Percentiles rank a stretch among this genome's conserved stretches.
Evolutionary conservation across 73 alveolate species (phyloP).

Genomic region (Paramecium tetraurelia): DNA sequence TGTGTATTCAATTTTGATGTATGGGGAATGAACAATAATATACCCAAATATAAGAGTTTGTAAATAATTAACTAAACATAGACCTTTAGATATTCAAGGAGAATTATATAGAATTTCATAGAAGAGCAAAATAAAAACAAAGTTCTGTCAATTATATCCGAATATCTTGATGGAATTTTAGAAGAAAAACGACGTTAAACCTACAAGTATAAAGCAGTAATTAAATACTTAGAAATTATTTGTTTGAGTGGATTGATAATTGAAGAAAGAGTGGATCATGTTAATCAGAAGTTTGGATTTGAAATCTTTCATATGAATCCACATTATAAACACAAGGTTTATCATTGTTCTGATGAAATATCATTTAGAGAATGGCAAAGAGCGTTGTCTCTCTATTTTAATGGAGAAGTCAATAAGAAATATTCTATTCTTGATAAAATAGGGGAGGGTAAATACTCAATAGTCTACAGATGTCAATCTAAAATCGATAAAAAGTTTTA

Average conservation of each 20-base stretch:
- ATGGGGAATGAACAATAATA: background rate
- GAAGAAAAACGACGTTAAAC: background rate
- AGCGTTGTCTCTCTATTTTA: background rate
- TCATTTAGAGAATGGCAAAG: background rate
- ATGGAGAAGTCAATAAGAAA: conserved; percentile 3
- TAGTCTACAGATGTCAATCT: background rate
- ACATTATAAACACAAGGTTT: background rate
- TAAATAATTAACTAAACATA: background rate
- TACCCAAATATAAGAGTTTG: background rate
- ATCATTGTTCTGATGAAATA: background rate
- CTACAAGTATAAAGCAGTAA: background rate
- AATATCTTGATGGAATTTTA: background rate
- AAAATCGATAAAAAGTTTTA: background rate
- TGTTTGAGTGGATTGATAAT: background rate
- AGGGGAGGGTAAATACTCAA: conserved; percentile 26
- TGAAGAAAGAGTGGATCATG: background rate
- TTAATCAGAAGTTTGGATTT: background rate
- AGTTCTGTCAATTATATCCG: background rate
- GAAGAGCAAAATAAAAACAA: background rate
- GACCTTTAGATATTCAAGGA: background rate
- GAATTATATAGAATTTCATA: background rate
- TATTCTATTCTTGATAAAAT: background rate
- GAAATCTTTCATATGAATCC: background rate
- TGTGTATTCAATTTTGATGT: background rate
- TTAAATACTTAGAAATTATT: background rate